Conservation (phyloP, 352 stramenopile genomes). For the Pythium pyrilobum region DNA sequence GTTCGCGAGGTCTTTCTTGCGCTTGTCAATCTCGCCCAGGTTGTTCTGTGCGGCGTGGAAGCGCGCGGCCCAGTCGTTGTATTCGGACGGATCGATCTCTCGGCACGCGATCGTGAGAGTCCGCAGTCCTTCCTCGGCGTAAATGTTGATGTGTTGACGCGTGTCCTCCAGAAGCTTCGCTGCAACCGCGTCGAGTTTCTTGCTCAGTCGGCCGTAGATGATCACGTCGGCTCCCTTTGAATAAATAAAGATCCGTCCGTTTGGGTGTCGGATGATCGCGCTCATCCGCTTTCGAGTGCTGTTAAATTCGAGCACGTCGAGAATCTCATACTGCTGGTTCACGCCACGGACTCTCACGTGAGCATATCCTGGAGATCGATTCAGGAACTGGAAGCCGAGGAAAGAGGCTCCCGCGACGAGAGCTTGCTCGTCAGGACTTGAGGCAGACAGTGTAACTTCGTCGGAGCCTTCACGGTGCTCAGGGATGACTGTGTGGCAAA, state of each 20-base stretch:
- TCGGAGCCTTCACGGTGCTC: slow-evolving; percentile 84
- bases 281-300: slow-evolving; percentile 93
- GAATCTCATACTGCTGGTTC: slow-evolving; percentile 57
- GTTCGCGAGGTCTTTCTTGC: slow-evolving; percentile 71
- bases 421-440: slow-evolving; percentile 86
- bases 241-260: slow-evolving; percentile 59
- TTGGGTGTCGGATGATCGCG: slow-evolving; percentile 73
- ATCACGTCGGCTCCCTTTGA: slow-evolving; percentile 71
- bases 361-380: slow-evolving; percentile 47
- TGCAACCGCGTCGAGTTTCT: slow-evolving; percentile 20
- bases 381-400: slow-evolving; percentile 76
- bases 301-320: slow-evolving; percentile 91
- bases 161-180: slow-evolving; percentile 21
- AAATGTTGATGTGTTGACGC: slow-evolving; percentile 62
- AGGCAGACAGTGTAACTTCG: slow-evolving; percentile 61
- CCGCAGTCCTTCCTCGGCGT: slow-evolving; percentile 82
- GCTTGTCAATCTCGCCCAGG: slow-evolving; percentile 70
- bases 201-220: slow-evolving; percentile 44
- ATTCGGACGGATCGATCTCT: slow-evolving; percentile 49
- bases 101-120: slow-evolving; percentile 81
- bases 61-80: slow-evolving; percentile 42
- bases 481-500: slow-evolving; percentile 97
- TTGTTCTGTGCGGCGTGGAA: slow-evolving; percentile 73
- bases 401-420: slow-evolving; percentile 67
- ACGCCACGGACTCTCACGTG: slow-evolving; percentile 43